Conservation (phyloP, 345 rosid species). For the Erucastrum elatum region DNA sequence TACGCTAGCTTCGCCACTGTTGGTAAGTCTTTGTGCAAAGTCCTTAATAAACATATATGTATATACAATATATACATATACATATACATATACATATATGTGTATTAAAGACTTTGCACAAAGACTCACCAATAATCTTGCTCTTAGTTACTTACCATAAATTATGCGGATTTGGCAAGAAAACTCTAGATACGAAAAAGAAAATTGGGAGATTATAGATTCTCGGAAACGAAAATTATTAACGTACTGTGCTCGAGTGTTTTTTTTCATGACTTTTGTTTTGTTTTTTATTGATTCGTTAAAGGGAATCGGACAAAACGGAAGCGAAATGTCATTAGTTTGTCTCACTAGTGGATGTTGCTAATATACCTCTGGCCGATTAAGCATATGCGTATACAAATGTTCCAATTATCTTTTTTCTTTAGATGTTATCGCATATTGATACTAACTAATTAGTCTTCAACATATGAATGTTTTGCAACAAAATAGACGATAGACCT, state of each 20-base stretch:
- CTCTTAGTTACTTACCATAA: conserved; percentile 20
- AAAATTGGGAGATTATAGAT: conserved; percentile 23
- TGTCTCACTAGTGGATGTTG: conserved; percentile 41
- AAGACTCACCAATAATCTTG: no score
- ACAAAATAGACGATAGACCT: conserved; percentile 76
- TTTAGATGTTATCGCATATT: conserved; percentile 2
- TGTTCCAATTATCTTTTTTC: background rate
- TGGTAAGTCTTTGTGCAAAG: no score
- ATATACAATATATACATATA: no score
- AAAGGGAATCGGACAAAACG: conserved; percentile 34
- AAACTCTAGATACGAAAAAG: conserved; percentile 4
- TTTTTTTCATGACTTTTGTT: conserved; percentile 14
- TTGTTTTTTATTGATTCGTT: conserved; percentile 17
- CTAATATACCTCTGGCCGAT: conserved; percentile 10
- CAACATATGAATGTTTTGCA: conserved; percentile 13
- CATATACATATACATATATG: no score
- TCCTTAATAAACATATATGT: no score
- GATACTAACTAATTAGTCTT: background rate
- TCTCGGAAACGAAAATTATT: conserved; percentile 5
- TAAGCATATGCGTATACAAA: conserved; percentile 9
- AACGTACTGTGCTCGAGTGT: conserved; percentile 4
- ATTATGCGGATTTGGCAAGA: conserved; percentile 29
- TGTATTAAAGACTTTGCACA: no score
- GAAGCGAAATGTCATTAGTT: conserved; percentile 30
- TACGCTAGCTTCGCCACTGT: no score